These are phyloP conservation scores for Salix brachista DNA, from an alignment of 345 rosid genomes.

Conservation along the genomic window DNA sequence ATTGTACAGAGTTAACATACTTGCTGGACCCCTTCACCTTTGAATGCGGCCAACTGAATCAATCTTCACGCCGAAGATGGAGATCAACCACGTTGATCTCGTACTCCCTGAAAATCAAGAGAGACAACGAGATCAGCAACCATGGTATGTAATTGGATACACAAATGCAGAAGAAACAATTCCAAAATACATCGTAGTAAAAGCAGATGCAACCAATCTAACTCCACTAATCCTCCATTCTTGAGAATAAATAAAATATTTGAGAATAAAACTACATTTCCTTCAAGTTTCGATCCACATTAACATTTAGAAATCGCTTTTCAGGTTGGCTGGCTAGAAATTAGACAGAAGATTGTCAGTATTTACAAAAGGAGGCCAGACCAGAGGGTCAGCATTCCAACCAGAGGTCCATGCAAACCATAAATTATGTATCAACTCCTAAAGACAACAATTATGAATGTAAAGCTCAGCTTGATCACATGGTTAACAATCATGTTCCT, in stretches of 20 bases:
- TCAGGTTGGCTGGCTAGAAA: background rate
- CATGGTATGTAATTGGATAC: background rate
- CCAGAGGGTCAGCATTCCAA: background rate
- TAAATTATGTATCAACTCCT: background rate
- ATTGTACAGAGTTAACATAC: conserved; percentile 10
- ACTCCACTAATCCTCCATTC: background rate
- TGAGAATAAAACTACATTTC: background rate
- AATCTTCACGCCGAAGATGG: conserved; percentile 5
- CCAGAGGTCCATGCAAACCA: background rate
- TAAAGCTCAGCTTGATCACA: background rate
- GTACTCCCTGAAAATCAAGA: conserved; percentile 25
- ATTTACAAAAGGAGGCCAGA: background rate
- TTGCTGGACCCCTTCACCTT: conserved; percentile 3
- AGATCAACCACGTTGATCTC: background rate
- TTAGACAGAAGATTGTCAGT: background rate
- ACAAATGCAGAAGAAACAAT: background rate
- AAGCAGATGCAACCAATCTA: background rate
- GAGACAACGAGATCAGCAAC: background rate
- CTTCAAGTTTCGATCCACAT: background rate
- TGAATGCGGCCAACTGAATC: conserved; percentile 1
- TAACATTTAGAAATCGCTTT: background rate
- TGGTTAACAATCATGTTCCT: background rate
- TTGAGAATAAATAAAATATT: background rate
- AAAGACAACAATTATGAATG: background rate
- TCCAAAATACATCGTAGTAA: background rate